phyloP scores from a whole-genome alignment of 2,329 filamentous ascomycete species.

The Bipolaris gigantea region DNA sequence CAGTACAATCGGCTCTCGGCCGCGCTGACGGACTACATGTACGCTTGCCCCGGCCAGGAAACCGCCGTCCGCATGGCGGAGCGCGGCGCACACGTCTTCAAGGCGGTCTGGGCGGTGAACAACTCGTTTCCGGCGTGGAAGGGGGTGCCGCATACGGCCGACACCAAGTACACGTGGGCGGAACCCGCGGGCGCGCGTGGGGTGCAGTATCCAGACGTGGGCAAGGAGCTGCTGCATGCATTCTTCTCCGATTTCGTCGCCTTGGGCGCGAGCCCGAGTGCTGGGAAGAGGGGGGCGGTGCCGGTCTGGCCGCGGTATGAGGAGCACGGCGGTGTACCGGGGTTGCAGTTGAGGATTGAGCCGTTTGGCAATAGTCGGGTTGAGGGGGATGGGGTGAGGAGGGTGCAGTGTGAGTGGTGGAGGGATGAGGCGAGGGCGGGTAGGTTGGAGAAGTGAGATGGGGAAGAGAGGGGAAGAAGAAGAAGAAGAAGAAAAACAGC shows the following conservation, averaged over 20 bases:
- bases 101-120: conserved; percentile 24
- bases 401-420: conserved; percentile 36
- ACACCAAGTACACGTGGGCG: conserved; percentile 49
- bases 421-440: conserved; percentile 20
- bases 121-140: conserved; percentile 27
- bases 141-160: conserved; percentile 29
- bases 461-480: not conserved
- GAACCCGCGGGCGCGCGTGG: conserved; percentile 53
- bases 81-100: conserved; percentile 33
- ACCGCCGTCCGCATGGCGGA: conserved; percentile 47
- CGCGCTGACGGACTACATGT: conserved; percentile 49
- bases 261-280: conserved; percentile 46
- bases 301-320: conserved; percentile 47
- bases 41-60: conserved; percentile 52
- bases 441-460: conserved; percentile 29
- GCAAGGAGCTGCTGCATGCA: conserved; percentile 41
- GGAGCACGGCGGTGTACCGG: conserved; percentile 12
- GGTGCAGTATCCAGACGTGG: conserved; percentile 45
- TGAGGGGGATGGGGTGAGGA: conserved; percentile 30
- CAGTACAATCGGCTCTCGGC: conserved; percentile 51
- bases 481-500: not conserved
- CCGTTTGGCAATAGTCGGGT: conserved; percentile 29
- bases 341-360: conserved; percentile 28
- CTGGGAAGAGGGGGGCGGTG: conserved; percentile 20
- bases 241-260: conserved; percentile 49